Conservation (phyloP, 192 early-diverging fungal genomes). For the Phycomyces nitens region DNA sequence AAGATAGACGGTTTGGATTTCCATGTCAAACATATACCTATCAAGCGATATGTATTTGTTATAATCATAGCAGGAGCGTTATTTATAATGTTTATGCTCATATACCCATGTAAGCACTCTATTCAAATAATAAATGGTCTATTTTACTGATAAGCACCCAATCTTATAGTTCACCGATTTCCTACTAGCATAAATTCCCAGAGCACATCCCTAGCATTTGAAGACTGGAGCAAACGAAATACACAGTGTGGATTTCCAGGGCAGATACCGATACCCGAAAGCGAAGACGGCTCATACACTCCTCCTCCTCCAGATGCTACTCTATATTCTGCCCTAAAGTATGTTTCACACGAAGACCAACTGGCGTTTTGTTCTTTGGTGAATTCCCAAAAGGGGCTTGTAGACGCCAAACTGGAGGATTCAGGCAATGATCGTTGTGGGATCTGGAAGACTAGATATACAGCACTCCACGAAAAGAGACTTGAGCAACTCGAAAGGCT, state of each 20-base stretch:
- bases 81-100: too few relatives aligned
- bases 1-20: too few relatives aligned
- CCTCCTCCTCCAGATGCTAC: slow-evolving; percentile 21
- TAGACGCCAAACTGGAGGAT: background rate
- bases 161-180: too few relatives aligned
- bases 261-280: background rate
- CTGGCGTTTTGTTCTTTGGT: slow-evolving; percentile 15
- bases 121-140: too few relatives aligned
- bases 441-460: slow-evolving; percentile 33
- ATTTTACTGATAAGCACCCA: too few relatives aligned
- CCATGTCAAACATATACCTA: too few relatives aligned
- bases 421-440: slow-evolving; percentile 22
- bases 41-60: too few relatives aligned
- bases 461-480: slow-evolving; percentile 22
- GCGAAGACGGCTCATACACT: slow-evolving; percentile 23
- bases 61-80: too few relatives aligned
- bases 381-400: slow-evolving; percentile 3
- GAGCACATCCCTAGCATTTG: background rate
- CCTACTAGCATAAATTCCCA: background rate
- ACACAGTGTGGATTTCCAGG: background rate
- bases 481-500: slow-evolving; percentile 18
- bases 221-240: background rate
- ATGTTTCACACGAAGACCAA: slow-evolving; percentile 9
- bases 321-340: slow-evolving; percentile 10
- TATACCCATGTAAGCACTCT: too few relatives aligned